These are phyloP conservation scores for Boletellus sp. DNA, from an alignment of 768 basidiomycete species.

Conservation along the genomic window DNA sequence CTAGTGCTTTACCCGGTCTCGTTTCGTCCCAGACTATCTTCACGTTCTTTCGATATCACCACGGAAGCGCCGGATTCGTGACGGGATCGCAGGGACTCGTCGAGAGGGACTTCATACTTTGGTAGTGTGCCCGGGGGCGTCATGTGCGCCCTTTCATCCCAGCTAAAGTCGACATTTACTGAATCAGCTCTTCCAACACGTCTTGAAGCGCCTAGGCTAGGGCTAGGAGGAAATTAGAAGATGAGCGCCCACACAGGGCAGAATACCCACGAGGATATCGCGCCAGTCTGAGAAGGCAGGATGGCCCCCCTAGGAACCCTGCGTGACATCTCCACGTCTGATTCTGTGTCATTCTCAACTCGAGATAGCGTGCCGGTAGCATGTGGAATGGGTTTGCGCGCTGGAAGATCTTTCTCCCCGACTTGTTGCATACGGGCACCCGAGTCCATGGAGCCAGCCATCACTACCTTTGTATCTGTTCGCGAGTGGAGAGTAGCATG, in stretches of 20 bases:
- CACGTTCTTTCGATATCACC: not conserved
- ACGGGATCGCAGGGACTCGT: conserved; percentile 5
- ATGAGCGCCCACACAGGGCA: not conserved
- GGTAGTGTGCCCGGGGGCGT: not conserved
- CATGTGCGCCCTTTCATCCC: conserved; percentile 1
- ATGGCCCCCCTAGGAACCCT: not conserved
- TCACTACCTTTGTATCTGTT: not conserved
- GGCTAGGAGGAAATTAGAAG: conserved; percentile 7
- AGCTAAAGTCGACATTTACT: not conserved
- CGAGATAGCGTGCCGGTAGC: not conserved
- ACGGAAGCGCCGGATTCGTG: not conserved
- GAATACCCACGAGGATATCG: conserved; percentile 6
- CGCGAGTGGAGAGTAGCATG: not conserved
- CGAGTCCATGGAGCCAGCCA: not conserved
- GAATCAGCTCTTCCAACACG: not conserved
- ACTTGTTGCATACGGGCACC: not conserved
- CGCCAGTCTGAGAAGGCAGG: not conserved
- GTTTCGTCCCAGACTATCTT: not conserved
- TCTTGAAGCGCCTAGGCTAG: not conserved
- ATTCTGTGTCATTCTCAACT: not conserved
- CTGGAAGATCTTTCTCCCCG: not conserved
- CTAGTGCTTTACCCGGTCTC: not conserved
- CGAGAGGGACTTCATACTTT: conserved; percentile 20
- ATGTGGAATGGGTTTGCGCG: not conserved
- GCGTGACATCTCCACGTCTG: not conserved